phyloP scores from a whole-genome alignment of 2,329 filamentous ascomycete genomes.

The Monosporascus sp. region DNA sequence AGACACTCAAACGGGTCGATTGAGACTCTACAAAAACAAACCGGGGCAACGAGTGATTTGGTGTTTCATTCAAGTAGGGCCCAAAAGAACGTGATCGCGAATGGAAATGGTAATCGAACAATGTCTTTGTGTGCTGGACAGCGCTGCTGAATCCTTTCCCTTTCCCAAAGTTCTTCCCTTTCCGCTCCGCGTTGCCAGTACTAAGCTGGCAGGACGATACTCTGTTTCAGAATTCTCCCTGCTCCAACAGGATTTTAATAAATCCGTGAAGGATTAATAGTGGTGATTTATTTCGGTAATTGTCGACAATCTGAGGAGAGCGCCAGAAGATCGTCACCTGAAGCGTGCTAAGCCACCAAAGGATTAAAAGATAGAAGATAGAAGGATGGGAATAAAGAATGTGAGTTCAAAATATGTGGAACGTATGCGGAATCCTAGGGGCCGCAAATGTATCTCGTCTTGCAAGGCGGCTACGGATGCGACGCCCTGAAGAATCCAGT shows the following conservation, averaged over 20 bases:
- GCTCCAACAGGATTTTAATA: neutral
- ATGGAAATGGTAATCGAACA: conserved; percentile 13
- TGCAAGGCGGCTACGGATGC: conserved; percentile 18
- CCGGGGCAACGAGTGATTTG: neutral
- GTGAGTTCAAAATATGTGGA: conserved; percentile 2
- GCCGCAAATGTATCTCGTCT: conserved; percentile 10
- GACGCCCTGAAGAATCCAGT: conserved; percentile 14
- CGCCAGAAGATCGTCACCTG: neutral
- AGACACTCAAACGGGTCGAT: neutral
- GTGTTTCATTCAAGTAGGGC: conserved; percentile 14
- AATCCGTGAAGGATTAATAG: conserved; percentile 9
- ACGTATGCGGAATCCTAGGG: conserved; percentile 17
- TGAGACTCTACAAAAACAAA: neutral
- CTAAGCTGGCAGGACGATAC: neutral
- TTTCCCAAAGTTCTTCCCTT: conserved; percentile 21
- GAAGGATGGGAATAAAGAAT: neutral
- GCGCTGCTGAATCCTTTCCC: conserved; percentile 48
- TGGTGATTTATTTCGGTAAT: conserved; percentile 6
- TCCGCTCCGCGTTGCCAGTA: conserved; percentile 12
- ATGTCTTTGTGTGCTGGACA: conserved; percentile 34
- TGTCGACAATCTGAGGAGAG: neutral
- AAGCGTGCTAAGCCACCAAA: neutral
- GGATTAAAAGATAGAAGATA: neutral
- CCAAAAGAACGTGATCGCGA: conserved; percentile 19
- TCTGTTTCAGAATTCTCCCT: neutral